Conservation (phyloP, 345 rosid species). For the Physaria fendleri region DNA sequence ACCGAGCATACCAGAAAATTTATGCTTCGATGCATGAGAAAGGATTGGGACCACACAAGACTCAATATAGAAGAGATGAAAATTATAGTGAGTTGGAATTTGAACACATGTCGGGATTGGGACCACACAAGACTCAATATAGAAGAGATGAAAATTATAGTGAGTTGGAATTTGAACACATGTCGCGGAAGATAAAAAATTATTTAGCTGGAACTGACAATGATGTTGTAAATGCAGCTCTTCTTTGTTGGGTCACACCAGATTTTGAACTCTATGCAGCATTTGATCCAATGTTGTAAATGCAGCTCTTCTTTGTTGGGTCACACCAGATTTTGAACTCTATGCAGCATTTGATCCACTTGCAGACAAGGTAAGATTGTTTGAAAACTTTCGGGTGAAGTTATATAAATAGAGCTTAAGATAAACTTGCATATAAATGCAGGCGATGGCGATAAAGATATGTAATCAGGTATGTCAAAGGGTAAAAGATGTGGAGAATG, state of each 20-base stretch:
- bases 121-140: constrained; percentile 94
- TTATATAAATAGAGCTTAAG: background rate
- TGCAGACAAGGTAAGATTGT: constrained; percentile 72
- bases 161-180: constrained; percentile 19
- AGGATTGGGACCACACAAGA: constrained; percentile 83
- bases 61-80: constrained; percentile 96
- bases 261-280: constrained; percentile 98
- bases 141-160: constrained; percentile 91
- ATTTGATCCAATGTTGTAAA: constrained; percentile 59
- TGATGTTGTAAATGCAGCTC: no score
- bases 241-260: constrained; percentile 94
- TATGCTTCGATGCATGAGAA: constrained; percentile 83
- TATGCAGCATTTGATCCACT: constrained; percentile 98
- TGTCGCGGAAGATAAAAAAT: background rate
- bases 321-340: constrained; percentile 91
- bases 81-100: constrained; percentile 48
- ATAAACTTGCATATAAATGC: no score
- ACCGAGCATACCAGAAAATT: constrained; percentile 90
- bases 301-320: constrained; percentile 95
- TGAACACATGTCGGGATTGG: constrained; percentile 35
- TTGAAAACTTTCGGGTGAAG: background rate
- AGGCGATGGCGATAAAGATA: constrained; percentile 87
- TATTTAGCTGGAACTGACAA: background rate
- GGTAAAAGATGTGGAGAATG: constrained; percentile 95
- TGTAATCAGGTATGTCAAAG: constrained; percentile 90